Percentiles rank a stretch among this genome's conserved stretches.
These are phyloP conservation scores for Hammondia hammondi DNA, from an alignment of 169 alveolate species.

Conservation along the genomic window DNA sequence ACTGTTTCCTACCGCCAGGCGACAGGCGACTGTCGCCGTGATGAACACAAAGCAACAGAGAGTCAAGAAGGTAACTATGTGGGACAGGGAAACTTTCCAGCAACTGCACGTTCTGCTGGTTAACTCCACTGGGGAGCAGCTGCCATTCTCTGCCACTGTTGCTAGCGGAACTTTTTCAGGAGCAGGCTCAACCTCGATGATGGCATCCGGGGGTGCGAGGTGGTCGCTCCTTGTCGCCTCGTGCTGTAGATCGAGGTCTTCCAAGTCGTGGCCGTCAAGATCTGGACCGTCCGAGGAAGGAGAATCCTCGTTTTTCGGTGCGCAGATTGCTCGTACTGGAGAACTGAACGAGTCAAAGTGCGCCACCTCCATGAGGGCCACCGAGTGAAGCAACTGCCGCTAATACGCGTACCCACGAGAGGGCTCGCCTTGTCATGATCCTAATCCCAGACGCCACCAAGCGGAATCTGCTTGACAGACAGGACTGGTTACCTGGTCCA, in stretches of 20 bases:
- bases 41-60: neutral
- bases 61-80: neutral
- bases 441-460: too few species aligned
- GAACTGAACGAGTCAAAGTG: slow-evolving; percentile 21
- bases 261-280: neutral
- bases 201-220: neutral
- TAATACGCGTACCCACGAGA: neutral
- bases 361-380: neutral
- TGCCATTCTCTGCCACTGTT: neutral
- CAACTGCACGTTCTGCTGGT: neutral
- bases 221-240: neutral
- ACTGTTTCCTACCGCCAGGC: neutral
- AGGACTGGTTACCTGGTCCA: too few species aligned
- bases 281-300: neutral
- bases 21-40: neutral
- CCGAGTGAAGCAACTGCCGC: neutral
- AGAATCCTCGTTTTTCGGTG: neutral
- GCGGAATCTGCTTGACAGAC: too few species aligned
- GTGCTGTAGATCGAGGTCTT: neutral
- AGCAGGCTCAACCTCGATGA: slow-evolving; percentile 3
- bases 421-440: too few species aligned
- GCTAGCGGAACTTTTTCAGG: neutral
- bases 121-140: neutral
- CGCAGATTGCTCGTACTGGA: neutral
- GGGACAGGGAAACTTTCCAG: neutral